phyloP scores from a whole-genome alignment of 805 yeast genomes.

The Starmera pachycereana region DNA sequence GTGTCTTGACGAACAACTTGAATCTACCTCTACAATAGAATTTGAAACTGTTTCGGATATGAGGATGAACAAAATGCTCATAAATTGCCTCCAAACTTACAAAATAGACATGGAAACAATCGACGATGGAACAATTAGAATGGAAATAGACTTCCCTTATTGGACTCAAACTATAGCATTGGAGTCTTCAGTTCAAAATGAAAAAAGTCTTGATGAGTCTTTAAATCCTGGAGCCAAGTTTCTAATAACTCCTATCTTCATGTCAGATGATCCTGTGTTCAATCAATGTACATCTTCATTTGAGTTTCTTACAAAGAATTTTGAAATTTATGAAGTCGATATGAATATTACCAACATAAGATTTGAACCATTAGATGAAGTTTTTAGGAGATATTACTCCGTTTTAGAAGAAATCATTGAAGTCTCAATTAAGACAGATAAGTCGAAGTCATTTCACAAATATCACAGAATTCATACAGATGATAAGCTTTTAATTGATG shows the following conservation, averaged over 20 bases:
- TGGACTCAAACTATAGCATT: not conserved
- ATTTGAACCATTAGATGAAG: no score
- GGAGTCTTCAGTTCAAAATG: conserved; percentile 1
- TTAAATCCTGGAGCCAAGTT: conserved; percentile 11
- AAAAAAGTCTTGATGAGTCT: conserved; percentile 4
- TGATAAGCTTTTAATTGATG: no score
- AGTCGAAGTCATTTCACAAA: no score
- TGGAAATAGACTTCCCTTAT: not conserved
- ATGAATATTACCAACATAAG: no score
- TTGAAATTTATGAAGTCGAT: not conserved
- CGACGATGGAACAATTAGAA: not conserved
- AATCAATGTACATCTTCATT: conserved; percentile 6
- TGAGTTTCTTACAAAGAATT: conserved; percentile 1
- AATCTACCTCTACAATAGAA: no score
- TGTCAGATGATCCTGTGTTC: conserved; percentile 10
- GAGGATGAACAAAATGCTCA: no score
- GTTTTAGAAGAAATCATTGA: no score
- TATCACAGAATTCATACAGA: no score
- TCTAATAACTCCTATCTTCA: conserved; percentile 9
- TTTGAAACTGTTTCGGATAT: no score
- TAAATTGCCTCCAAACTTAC: not conserved
- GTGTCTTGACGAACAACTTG: no score
- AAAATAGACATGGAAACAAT: not conserved
- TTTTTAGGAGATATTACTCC: no score
- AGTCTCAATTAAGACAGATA: no score